Evolutionary conservation across 176 grass and related monocot species (phyloP).

Genomic region (Carex kokanica): DNA sequence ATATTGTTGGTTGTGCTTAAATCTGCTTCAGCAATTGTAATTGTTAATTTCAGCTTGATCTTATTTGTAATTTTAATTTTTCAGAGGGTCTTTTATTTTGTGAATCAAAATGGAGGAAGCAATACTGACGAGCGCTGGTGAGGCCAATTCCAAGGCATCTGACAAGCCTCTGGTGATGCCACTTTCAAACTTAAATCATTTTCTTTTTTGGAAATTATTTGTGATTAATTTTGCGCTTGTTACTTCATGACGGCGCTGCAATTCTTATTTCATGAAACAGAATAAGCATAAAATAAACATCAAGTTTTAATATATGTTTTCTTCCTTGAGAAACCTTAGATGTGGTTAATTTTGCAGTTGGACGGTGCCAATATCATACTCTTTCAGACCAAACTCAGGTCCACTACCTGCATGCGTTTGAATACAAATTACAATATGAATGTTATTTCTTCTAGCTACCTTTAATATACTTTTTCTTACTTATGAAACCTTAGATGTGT

Average conservation of each 20-base stretch:
- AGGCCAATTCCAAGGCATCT: constrained; percentile 12
- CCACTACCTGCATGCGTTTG: not conserved
- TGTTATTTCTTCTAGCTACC: not conserved
- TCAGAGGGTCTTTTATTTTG: not conserved
- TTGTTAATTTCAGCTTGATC: constrained; percentile 6
- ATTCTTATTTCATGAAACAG: not conserved
- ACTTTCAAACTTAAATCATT: not conserved
- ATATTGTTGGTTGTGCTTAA: too few species aligned
- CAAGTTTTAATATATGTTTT: not conserved
- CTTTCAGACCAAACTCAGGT: not conserved
- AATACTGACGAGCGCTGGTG: not conserved
- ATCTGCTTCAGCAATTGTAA: not conserved
- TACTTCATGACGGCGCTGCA: too few species aligned
- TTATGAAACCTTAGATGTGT: not conserved
- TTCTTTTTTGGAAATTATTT: not conserved
- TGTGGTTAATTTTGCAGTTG: not conserved
- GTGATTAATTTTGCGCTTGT: not conserved
- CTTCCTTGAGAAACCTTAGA: not conserved
- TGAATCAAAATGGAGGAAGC: constrained; percentile 20
- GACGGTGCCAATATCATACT: not conserved
- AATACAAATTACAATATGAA: constrained; percentile 2
- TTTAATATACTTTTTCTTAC: not conserved
- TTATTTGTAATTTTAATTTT: constrained; percentile 14
- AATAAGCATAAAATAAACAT: not conserved
- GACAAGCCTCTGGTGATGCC: constrained; percentile 7